These are phyloP conservation scores for Orobanche coerulescens DNA, from an alignment of 257 asterid species.

Conservation along the genomic window DNA sequence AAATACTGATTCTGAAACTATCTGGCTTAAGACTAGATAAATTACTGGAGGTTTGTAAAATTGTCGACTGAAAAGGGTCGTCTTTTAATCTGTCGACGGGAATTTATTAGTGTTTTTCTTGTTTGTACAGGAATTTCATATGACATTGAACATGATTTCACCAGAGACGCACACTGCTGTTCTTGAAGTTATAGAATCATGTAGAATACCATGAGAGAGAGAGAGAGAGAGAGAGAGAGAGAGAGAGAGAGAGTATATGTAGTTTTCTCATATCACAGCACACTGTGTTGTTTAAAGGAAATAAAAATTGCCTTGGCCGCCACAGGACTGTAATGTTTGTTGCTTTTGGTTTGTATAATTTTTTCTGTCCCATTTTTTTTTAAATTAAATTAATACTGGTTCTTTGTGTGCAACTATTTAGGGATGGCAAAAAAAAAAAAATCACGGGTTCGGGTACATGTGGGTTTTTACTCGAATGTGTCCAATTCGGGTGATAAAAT, in stretches of 20 bases:
- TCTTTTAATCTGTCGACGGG: no score
- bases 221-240: constrained; percentile 20
- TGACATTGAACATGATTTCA: constrained; percentile 66
- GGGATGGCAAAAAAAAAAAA: no score
- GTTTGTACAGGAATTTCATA: constrained; percentile 62
- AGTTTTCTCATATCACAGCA: neutral
- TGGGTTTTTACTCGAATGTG: no score
- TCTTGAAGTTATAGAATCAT: constrained; percentile 80
- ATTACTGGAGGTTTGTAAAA: no score
- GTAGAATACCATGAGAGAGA: constrained; percentile 45
- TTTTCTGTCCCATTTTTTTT: neutral
- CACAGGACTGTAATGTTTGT: neutral
- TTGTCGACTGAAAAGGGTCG: no score
- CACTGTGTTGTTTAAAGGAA: neutral
- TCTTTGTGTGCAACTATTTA: constrained; percentile 10
- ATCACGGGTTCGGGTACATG: no score
- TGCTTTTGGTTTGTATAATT: constrained; percentile 13
- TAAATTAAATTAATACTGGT: neutral
- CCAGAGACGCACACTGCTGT: constrained; percentile 61
- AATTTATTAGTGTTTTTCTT: no score
- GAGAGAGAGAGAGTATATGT: neutral
- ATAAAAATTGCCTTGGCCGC: neutral
- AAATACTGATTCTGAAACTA: no score
- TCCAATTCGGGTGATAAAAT: no score
- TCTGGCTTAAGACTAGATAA: neutral